Percentiles rank a stretch among this genome's conserved stretches.
These are phyloP conservation scores for Plasmodium chabaudi DNA, from an alignment of 169 alveolate species.

Conservation along the genomic window DNA sequence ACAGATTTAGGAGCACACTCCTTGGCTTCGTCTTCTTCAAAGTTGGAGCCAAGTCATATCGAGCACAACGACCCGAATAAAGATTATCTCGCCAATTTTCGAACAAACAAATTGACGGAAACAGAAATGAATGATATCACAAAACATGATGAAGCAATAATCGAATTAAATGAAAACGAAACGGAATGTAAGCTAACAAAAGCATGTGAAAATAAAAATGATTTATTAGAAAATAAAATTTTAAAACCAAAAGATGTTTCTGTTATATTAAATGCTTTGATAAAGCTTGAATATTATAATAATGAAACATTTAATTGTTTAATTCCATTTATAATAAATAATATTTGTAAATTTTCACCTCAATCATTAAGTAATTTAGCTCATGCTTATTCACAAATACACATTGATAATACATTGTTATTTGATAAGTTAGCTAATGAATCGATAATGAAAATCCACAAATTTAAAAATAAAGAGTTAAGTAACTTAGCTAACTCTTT, in stretches of 20 bases:
- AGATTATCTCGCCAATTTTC: neutral
- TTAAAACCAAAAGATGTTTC: slow-evolving; percentile 68
- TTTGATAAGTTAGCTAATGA: slow-evolving; percentile 23
- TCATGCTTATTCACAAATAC: slow-evolving; percentile 56
- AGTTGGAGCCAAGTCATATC: neutral
- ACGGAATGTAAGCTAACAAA: neutral
- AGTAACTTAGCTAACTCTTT: slow-evolving; percentile 71
- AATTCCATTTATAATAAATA: slow-evolving; percentile 51
- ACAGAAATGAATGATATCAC: neutral
- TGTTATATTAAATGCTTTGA: slow-evolving; percentile 29
- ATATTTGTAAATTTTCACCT: slow-evolving; percentile 22
- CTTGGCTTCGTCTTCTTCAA: neutral
- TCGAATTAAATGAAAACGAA: neutral
- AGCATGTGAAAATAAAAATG: neutral
- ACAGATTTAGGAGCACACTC: too few species aligned
- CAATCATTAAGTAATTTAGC: slow-evolving; percentile 69
- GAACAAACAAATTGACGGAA: neutral
- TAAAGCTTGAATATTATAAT: slow-evolving; percentile 51
- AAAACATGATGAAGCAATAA: neutral
- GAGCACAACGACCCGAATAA: neutral
- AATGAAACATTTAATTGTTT: slow-evolving; percentile 59
- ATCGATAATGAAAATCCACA: slow-evolving; percentile 36
- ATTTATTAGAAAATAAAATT: slow-evolving; percentile 4
- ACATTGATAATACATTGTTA: slow-evolving; percentile 30
- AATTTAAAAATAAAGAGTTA: slow-evolving; percentile 67